Evolutionary conservation across 305 asterid genomes (phyloP).

Genomic region (Solanum aculeatissimum): DNA sequence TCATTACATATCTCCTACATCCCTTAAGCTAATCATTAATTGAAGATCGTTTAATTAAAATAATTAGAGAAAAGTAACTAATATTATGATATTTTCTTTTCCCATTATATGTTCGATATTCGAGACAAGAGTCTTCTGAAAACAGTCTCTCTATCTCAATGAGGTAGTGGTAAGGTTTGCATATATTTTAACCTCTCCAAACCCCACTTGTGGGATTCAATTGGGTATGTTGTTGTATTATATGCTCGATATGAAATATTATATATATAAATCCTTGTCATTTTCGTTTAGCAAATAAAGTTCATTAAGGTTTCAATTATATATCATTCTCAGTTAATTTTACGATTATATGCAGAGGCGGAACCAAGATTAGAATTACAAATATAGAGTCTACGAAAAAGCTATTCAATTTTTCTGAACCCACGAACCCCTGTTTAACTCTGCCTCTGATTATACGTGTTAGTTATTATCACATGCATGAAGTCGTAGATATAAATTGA

Average conservation of each 20-base stretch:
- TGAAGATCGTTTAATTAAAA: background rate
- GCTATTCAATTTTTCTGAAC: no score
- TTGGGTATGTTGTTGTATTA: no score
- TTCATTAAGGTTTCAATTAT: background rate
- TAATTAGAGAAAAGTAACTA: background rate
- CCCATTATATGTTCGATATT: background rate
- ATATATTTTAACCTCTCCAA: no score
- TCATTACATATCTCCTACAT: conserved; percentile 12
- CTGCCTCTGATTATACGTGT: background rate
- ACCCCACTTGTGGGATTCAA: no score
- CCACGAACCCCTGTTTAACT: no score
- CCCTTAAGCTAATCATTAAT: background rate
- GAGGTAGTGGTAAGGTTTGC: no score
- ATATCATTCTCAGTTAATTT: no score
- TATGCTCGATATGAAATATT: background rate
- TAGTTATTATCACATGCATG: background rate
- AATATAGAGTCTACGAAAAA: no score
- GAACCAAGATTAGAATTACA: no score
- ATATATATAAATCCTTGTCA: background rate
- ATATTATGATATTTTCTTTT: background rate
- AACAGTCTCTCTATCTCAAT: no score
- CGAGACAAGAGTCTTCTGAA: no score
- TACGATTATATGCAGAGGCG: no score
- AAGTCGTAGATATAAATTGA: background rate
- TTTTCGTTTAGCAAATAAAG: background rate